Percentiles rank a stretch among this genome's conserved stretches.
Conservation (phyloP, 306 rosid species). For the Vachellia pachyceras region DNA sequence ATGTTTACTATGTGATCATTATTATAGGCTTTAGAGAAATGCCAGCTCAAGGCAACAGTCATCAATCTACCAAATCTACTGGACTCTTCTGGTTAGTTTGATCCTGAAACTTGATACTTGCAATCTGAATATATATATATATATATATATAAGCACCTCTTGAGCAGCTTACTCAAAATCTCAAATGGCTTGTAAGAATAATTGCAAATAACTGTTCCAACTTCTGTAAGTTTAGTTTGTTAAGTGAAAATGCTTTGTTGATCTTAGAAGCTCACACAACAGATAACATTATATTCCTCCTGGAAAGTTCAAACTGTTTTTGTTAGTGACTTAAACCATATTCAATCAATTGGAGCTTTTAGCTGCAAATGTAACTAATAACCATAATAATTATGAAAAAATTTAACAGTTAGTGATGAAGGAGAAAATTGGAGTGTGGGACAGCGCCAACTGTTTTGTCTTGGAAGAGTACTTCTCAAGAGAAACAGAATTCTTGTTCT, state of each 20-base stretch:
- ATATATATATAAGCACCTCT: neutral
- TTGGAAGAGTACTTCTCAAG: slow-evolving; percentile 71
- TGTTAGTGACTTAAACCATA: neutral
- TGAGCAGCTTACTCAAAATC: neutral
- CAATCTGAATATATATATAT: neutral
- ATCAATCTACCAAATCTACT: slow-evolving; percentile 56
- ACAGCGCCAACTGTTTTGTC: slow-evolving; percentile 73
- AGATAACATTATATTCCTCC: neutral
- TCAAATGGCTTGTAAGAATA: neutral
- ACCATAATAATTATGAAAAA: neutral
- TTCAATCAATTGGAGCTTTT: neutral
- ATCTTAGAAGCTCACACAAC: neutral
- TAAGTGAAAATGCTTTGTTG: neutral
- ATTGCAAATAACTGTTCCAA: neutral
- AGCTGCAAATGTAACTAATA: neutral
- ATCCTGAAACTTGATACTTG: neutral
- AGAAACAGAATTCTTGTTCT: slow-evolving; percentile 68
- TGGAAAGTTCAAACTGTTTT: neutral
- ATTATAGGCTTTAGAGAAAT: slow-evolving; percentile 67
- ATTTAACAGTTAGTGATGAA: slow-evolving; percentile 63
- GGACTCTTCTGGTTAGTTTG: slow-evolving; percentile 59
- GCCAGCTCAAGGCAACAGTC: slow-evolving; percentile 65
- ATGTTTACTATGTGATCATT: neutral
- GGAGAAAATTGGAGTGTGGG: slow-evolving; percentile 81
- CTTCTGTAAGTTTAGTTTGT: neutral